Base-by-base conservation (phyloP, 108 stramenopile genomes). In the Skeletonema tropicum region DNA sequence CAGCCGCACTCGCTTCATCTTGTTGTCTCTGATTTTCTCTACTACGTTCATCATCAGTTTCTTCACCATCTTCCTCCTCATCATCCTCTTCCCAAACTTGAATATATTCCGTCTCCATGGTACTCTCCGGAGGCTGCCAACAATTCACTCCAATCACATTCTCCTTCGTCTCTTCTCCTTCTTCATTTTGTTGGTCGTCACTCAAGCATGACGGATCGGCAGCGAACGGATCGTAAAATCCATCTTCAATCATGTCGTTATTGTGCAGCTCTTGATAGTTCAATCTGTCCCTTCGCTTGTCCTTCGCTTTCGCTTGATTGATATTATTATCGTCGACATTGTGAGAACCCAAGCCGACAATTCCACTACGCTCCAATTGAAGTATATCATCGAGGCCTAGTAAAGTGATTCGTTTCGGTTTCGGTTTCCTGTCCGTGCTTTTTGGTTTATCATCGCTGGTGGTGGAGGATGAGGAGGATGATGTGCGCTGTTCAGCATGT, bases 211-310 rank as follows among this genome's bases (percentile, higher is more conserved):
- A 86, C n/a, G 88, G 74, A 84, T 92, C 89, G 1, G 66, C 26
- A n/a, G 73, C 41, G 35, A 90, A 65, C 19, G 89, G 85, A 87
- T 90, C 87, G 59, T 76, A 90, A 23, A 92, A 66, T 29, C 86
- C 80, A 66, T 92, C 88, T 67, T 91, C 90, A 45, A 87, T 77
- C 29, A 59, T 29, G 75, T 89, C 88, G 30, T 68, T 67, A 25
- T 52, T 61, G 21, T 79, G 78, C 11, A 79, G 19, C 29, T 73
- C 59, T 29, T 73, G n/a, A 41, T 79, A 79, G 26, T 72, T 73
- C 66, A 79, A 63, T 33, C 78, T 62, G 33, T 62, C 60, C 46
- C n/a, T n/a, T n/a, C 10, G 11, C 38, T 39, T 39, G 38, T 6
- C 6, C 0, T 39, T 39, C 29, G 52, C 10, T 5, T 10, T 23